Evolutionary conservation across 495 filamentous ascomycete species (phyloP).

Genomic region (Neurospora cerealis): DNA sequence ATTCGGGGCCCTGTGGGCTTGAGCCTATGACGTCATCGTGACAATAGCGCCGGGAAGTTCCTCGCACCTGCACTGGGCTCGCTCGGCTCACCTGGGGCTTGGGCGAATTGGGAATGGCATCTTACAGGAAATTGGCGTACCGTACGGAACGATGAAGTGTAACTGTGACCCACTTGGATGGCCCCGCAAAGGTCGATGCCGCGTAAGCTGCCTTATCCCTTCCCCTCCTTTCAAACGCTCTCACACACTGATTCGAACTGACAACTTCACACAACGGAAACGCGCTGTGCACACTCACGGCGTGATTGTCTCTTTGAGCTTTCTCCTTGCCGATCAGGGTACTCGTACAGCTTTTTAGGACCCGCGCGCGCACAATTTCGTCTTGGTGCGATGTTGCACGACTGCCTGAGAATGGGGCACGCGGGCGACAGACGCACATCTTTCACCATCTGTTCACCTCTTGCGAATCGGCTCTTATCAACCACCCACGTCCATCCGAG

Average conservation of each 20-base stretch:
- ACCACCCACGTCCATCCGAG: background rate
- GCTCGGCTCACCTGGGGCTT: background rate
- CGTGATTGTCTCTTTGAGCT: background rate
- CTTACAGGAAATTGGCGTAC: background rate
- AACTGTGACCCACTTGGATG: background rate
- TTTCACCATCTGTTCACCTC: background rate
- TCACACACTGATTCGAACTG: background rate
- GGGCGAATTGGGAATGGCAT: background rate
- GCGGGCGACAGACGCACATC: background rate
- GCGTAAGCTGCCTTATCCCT: background rate
- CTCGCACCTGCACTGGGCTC: background rate
- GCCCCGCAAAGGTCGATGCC: background rate
- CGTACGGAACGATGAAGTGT: background rate
- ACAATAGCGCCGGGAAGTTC: background rate
- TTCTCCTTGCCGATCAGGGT: background rate
- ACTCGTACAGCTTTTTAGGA: background rate
- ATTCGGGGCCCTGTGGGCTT: background rate
- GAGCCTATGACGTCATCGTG: background rate
- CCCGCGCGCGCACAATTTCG: background rate
- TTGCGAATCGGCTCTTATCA: background rate
- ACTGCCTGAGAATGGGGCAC: background rate
- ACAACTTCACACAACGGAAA: background rate
- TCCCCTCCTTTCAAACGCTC: background rate
- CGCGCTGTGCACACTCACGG: background rate
- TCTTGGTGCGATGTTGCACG: background rate